A percentile compares a stretch with the other conserved stretches of the same genome.
Evolutionary conservation across 257 asterid genomes (phyloP).

Genomic region (Salvia miltiorrhiza): DNA sequence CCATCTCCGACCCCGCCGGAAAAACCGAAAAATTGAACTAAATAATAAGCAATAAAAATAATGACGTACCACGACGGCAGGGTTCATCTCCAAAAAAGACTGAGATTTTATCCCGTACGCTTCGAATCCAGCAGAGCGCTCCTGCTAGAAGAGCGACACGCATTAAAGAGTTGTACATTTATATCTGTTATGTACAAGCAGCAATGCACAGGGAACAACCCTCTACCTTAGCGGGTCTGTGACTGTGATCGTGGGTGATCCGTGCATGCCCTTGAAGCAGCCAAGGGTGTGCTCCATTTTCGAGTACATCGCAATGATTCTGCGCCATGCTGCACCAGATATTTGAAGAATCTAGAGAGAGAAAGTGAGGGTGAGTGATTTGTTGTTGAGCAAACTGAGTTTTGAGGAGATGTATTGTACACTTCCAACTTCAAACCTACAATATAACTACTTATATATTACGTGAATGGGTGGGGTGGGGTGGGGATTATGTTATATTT

Average conservation of each 20-base stretch:
- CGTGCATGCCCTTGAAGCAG: not conserved
- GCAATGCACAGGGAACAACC: constrained; percentile 14
- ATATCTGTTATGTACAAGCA: constrained; percentile 14
- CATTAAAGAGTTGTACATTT: constrained; percentile 21
- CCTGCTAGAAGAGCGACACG: constrained; percentile 25
- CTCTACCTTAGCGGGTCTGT: constrained; percentile 21
- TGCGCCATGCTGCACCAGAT: constrained; percentile 35
- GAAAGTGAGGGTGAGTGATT: not conserved
- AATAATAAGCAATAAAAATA: not conserved
- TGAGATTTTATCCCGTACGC: constrained; percentile 27
- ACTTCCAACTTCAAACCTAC: constrained; percentile 66
- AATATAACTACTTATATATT: constrained; percentile 45
- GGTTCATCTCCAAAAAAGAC: constrained; percentile 1
- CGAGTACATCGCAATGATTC: constrained; percentile 39
- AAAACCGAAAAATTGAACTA: not conserved
- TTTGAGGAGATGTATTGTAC: constrained; percentile 15
- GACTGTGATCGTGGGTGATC: not conserved
- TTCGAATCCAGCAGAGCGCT: constrained; percentile 15
- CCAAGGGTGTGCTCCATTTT: constrained; percentile 21
- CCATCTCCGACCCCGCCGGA: not conserved
- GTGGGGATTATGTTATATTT: constrained; percentile 24
- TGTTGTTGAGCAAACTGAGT: constrained; percentile 17
- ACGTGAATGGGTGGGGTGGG: not conserved
- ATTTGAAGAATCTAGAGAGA: constrained; percentile 26
- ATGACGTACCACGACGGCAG: constrained; percentile 16